These are phyloP conservation scores for Arthrobotrys entomopaga DNA, from an alignment of 2,329 filamentous ascomycete species.

Conservation along the genomic window DNA sequence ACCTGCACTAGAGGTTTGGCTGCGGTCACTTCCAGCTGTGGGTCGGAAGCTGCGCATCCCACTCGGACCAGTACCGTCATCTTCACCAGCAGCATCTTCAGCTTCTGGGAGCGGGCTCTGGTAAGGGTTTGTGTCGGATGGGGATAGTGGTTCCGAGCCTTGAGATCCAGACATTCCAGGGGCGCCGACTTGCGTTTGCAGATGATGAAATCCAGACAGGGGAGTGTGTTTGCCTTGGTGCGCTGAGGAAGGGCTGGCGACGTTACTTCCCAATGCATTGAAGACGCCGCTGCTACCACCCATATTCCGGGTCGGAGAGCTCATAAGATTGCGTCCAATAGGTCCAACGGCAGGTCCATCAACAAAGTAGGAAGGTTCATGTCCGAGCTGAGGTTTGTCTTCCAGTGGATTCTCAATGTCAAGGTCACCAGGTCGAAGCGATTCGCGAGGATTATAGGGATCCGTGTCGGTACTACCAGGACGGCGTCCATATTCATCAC, in stretches of 20 bases:
- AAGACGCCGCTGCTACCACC: slow-evolving; percentile 61
- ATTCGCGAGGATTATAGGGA: slow-evolving; percentile 75
- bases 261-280: slow-evolving; percentile 70
- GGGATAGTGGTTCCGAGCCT: slow-evolving; percentile 81
- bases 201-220: slow-evolving; percentile 64
- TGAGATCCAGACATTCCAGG: slow-evolving; percentile 57
- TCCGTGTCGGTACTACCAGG: slow-evolving; percentile 75
- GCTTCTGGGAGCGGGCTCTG: slow-evolving; percentile 85
- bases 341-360: slow-evolving; percentile 57
- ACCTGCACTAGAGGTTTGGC: slow-evolving; percentile 84
- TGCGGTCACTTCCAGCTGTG: slow-evolving; percentile 82
- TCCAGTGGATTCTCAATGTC: slow-evolving; percentile 73
- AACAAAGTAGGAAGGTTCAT: slow-evolving; percentile 34
- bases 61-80: slow-evolving; percentile 68
- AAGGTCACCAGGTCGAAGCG: slow-evolving; percentile 75
- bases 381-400: slow-evolving; percentile 63
- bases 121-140: slow-evolving; percentile 95
- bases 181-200: slow-evolving; percentile 64
- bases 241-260: slow-evolving; percentile 69
- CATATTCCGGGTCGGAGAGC: slow-evolving; percentile 60
- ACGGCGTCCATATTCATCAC: slow-evolving; percentile 64
- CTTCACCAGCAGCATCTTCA: slow-evolving; percentile 71
- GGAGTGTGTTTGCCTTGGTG: slow-evolving; percentile 64
- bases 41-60: slow-evolving; percentile 64
- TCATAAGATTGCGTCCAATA: slow-evolving; percentile 64